Evolutionary conservation across 2,329 filamentous ascomycete species (phyloP).

Genomic region (Cytospora leucostoma): DNA sequence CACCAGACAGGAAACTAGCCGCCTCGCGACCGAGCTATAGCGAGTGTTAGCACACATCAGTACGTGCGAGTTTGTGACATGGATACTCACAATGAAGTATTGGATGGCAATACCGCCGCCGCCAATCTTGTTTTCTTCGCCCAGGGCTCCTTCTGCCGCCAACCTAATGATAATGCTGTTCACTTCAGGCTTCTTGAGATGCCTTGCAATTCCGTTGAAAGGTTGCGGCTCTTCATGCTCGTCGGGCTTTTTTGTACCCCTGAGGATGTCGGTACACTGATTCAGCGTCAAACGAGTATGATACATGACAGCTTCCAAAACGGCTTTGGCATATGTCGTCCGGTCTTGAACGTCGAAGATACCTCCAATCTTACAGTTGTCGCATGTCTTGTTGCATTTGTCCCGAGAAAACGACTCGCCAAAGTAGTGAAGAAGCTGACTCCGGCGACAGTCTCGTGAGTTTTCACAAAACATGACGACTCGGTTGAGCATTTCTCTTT

Average conservation of each 20-base stretch:
- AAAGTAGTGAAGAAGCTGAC: conserved; percentile 92
- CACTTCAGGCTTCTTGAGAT: conserved; percentile 72
- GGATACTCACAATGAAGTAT: conserved; percentile 64
- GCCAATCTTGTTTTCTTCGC: conserved; percentile 63
- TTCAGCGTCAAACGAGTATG: conserved; percentile 67
- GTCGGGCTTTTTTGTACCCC: conserved; percentile 66
- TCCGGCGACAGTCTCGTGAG: conserved; percentile 79
- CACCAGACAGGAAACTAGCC: conserved; percentile 44
- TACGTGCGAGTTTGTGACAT: conserved; percentile 26
- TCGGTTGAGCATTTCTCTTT: conserved; percentile 79
- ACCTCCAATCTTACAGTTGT: conserved; percentile 80
- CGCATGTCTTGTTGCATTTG: conserved; percentile 75
- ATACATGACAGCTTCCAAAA: conserved; percentile 67
- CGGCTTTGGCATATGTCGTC: conserved; percentile 70
- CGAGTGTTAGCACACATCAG: neutral
- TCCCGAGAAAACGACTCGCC: conserved; percentile 75
- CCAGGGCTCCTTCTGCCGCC: conserved; percentile 70
- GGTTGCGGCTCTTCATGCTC: conserved; percentile 50
- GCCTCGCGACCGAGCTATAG: conserved; percentile 20
- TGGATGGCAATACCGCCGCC: conserved; percentile 65
- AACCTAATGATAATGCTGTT: conserved; percentile 83
- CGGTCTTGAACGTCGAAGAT: conserved; percentile 76
- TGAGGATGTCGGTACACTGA: conserved; percentile 82
- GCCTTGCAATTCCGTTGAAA: conserved; percentile 68
- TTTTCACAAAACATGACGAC: conserved; percentile 92